Percentiles rank a stretch among this genome's conserved stretches.
Conservation (phyloP, 176 grass and related monocot species). For the Rhipidocladum racemiflorum region DNA sequence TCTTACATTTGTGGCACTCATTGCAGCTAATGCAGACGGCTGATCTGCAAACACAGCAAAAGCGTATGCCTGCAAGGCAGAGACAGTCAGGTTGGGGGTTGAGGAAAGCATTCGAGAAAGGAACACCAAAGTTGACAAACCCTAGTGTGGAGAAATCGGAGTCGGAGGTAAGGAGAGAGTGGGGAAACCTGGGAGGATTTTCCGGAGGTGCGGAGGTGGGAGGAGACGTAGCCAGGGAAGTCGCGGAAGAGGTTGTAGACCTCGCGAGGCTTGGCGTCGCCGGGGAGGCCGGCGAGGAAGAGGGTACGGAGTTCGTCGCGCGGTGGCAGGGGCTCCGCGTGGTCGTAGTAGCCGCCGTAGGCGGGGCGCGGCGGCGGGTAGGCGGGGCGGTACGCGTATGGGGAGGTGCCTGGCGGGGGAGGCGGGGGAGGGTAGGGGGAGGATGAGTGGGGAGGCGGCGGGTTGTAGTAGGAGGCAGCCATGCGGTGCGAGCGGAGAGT, state of each 20-base stretch:
- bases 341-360: slow-evolving; percentile 40
- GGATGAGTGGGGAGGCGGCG: slow-evolving; percentile 37
- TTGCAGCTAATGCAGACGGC: slow-evolving; percentile 65
- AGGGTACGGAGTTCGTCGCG: slow-evolving; percentile 81
- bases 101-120: not conserved
- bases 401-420: slow-evolving; percentile 41
- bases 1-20: slow-evolving; percentile 75
- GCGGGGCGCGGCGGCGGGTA: slow-evolving; percentile 25
- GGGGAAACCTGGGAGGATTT: slow-evolving; percentile 62
- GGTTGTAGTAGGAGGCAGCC: slow-evolving; percentile 59
- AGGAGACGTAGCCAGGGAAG: slow-evolving; percentile 82
- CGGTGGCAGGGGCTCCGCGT: slow-evolving; percentile 25
- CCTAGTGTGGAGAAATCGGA: not conserved
- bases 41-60: slow-evolving; percentile 91
- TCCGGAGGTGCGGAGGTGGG: slow-evolving; percentile 53
- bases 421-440: slow-evolving; percentile 41
- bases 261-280: slow-evolving; percentile 73
- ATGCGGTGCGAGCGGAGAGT: not conserved
- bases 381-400: slow-evolving; percentile 43
- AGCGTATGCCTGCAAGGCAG: slow-evolving; percentile 56
- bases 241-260: slow-evolving; percentile 97
- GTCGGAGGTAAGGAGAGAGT: not conserved
- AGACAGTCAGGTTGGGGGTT: slow-evolving; percentile 5
- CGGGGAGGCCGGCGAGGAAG: slow-evolving; percentile 81
- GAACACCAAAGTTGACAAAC: not conserved